Base-by-base conservation (phyloP, 2,329 filamentous ascomycete species). In the Colletotrichum orbiculare region DNA sequence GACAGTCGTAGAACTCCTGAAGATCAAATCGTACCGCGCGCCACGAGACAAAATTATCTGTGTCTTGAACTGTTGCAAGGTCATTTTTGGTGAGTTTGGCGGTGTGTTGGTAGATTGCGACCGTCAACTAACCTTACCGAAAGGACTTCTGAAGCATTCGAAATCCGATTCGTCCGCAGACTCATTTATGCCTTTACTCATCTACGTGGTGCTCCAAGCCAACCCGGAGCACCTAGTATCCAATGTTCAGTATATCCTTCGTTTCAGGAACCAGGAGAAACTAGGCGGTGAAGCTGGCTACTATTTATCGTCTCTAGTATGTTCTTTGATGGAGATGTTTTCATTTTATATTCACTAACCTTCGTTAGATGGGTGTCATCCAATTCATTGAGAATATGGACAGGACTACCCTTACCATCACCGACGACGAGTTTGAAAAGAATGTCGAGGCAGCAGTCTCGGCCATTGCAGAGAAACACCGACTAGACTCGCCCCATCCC, bases 31-130 rank as follows among this genome's bases (percentile, higher is more conserved):
- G 8, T 99, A 99, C 75, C 89, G 96, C 70, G 96, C 96, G n/a
- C 96, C 96, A 4, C 85, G 96, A 71, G 96, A 99, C 82, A 99
- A 99, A 79, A 96, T 99, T 60, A 98, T 99, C 54, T 99, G 96
- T 77, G 93, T 98, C 49, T 81, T 99, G 60, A 99, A 99, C 79
- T 97, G 94, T 80, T 99, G 96, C 87, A 99, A 99, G 79, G 96
- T 99, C 68, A 98, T 99, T 68, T 98, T 99, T 77, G 96, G 92
- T 93, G 78, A 70, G 85, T 71, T 17, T 4, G 8, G 25, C 25
- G 5, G 25, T 12, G n/a, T 3, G 6, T 38, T 6, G 12, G 7
- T 6, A 45, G 3, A 8, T 45, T 12, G 46, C 2, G 9, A n/a
- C 4, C 13, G 4, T 1, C 4, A 3, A 9, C 53, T 6, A 17